These are phyloP conservation scores for Phytophthora niederhauseri DNA, from an alignment of 352 stramenopile genomes.

Conservation along the genomic window DNA sequence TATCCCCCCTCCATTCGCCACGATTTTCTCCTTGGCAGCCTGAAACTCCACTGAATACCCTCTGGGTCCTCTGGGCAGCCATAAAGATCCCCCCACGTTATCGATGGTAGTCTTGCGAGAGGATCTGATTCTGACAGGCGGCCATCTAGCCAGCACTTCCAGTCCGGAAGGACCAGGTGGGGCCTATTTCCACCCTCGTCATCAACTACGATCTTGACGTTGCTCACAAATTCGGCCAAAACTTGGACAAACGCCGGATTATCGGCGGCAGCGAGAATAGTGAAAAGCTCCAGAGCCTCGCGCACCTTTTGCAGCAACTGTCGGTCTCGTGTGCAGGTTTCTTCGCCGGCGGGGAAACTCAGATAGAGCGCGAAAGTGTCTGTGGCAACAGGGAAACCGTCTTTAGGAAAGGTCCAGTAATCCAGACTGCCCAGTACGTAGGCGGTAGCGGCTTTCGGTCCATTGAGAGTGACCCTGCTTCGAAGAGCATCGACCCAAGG, in stretches of 20 bases:
- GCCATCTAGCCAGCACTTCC: not conserved
- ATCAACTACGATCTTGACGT: not conserved
- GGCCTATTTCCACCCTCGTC: not conserved
- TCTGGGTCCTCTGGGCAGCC: conserved; percentile 9
- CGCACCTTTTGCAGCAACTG: conserved; percentile 11
- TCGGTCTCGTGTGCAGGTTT: conserved; percentile 3
- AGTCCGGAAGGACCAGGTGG: not conserved
- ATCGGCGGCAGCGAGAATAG: conserved; percentile 12
- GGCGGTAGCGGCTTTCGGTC: not conserved
- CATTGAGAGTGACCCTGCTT: not conserved
- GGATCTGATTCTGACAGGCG: not conserved
- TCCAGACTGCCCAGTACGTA: not conserved
- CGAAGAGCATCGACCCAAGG: conserved; percentile 9
- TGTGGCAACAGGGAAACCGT: not conserved
- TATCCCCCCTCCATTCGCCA: conserved; percentile 9
- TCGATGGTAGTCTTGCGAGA: not conserved
- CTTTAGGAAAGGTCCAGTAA: not conserved
- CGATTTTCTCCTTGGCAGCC: conserved; percentile 7
- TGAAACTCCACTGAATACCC: conserved; percentile 14
- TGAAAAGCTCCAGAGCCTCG: conserved; percentile 27
- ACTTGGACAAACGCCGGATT: conserved; percentile 12
- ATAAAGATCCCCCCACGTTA: conserved; percentile 16
- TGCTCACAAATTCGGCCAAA: conserved; percentile 10
- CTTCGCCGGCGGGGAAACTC: conserved; percentile 9
- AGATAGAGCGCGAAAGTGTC: not conserved